Evolutionary conservation across 306 rosid species (phyloP), one percentile per base, ranked within the genome.

Genomic region (Fragaria nilgerrensis): DNA sequence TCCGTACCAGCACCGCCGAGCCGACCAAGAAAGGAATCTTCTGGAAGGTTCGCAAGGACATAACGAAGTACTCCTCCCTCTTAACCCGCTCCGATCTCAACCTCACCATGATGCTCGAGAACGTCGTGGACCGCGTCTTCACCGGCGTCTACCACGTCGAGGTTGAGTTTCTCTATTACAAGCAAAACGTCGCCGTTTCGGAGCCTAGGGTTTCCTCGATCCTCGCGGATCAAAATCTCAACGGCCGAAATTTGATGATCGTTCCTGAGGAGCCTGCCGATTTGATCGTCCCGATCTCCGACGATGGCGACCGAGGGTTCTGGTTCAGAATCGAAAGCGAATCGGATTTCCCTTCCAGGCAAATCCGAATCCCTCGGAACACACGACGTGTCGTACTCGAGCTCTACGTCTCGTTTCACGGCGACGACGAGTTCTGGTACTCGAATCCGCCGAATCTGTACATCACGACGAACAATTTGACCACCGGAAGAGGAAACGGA

Each of bases 401-500:
- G 59, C 44, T 93, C 29, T 93, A 68, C 27, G 93, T 86, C 58
- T 93, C 98, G 58, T 93, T 81, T 44, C 96, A 90, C 55, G 98
- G 96, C 61, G 86, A 90, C 77, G 98, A 93, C 61, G 98, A 93
- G 86, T 93, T 90, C 66, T 93, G 97, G 97, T 93, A 93, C 85
- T 87, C 96, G 13, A 93, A 93, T 59, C 92, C 96, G 11, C 89
- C 98, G 7, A 81, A 68, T 82, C 81, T 92, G 19, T 93, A 93
- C 74, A 82, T 93, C 53, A 68, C 27, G 11, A 19, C 83, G 20
- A 93, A 93, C 74, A 81, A 86, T 52, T 77, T 93, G 34, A 45
- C 69, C 0, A 93, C 96, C 0, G 84, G 79, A 43, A 91, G 96
- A 6, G 96, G 91, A 0, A 89, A 90, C 67, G 96, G 97, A 52